phyloP scores from a whole-genome alignment of 2,329 filamentous ascomycete genomes.

The Colletotrichum ledebouriae region DNA sequence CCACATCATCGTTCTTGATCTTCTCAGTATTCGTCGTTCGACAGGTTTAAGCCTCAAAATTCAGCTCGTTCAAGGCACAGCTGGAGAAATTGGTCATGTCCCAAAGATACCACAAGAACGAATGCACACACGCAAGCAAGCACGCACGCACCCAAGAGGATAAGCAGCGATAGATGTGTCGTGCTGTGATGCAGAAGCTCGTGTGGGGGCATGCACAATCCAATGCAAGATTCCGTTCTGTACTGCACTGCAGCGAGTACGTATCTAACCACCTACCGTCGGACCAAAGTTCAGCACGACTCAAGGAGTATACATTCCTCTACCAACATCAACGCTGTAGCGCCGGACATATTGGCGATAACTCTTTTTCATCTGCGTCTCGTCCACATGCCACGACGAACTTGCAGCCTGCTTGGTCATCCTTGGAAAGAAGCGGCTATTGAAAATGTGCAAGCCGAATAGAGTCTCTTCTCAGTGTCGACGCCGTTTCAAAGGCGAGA shows the following conservation, averaged over 20 bases:
- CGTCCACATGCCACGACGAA: not conserved
- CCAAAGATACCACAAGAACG: conserved; percentile 18
- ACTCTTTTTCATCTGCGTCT: not conserved
- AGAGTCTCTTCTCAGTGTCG: no score
- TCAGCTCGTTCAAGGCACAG: conserved; percentile 13
- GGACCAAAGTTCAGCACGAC: conserved; percentile 6
- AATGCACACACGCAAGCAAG: conserved; percentile 11
- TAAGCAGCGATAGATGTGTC: conserved; percentile 26
- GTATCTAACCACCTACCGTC: not conserved
- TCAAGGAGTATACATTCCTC: not conserved
- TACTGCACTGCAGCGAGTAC: conserved; percentile 27
- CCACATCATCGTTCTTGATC: not conserved
- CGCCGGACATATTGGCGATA: not conserved
- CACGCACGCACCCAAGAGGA: conserved; percentile 1
- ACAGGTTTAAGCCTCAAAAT: not conserved
- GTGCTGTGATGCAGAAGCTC: conserved; percentile 29
- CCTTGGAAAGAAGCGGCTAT: no score
- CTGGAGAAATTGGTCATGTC: not conserved
- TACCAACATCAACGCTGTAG: not conserved
- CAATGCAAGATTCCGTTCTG: conserved; percentile 43
- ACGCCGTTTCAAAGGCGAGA: no score
- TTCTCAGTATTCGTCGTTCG: conserved; percentile 9
- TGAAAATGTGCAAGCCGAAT: no score
- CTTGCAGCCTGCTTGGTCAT: no score
- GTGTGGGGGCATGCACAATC: conserved; percentile 32